phyloP scores from a whole-genome alignment of 768 basidiomycete genomes.

The Lactarius indigo region DNA sequence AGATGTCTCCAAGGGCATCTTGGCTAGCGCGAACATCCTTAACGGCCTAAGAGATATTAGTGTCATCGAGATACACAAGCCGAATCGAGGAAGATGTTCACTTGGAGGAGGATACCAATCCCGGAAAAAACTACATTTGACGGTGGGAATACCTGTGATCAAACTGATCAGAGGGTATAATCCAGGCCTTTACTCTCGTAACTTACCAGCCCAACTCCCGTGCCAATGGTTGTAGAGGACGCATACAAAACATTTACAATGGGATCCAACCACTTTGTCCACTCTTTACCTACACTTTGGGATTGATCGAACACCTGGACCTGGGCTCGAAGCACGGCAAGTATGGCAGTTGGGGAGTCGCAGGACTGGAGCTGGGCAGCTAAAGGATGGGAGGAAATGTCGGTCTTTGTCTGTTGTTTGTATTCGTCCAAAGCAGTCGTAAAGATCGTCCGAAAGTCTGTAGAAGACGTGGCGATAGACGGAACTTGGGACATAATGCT shows the following conservation, averaged over 20 bases:
- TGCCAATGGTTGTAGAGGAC: neutral
- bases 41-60: neutral
- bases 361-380: neutral
- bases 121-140: neutral
- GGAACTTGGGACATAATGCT: neutral
- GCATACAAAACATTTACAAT: neutral
- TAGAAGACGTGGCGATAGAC: neutral
- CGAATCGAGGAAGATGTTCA: neutral
- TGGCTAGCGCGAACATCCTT: neutral
- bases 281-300: neutral
- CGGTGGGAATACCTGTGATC: neutral
- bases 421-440: neutral
- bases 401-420: neutral
- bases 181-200: neutral
- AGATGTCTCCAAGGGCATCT: neutral
- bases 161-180: neutral
- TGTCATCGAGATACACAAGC: neutral
- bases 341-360: neutral
- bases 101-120: neutral
- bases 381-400: neutral
- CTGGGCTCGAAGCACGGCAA: neutral
- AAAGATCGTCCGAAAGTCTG: neutral
- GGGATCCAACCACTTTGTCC: neutral
- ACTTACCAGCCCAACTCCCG: neutral
- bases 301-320: neutral